phyloP scores from a whole-genome alignment of 805 yeast genomes.

The Cyberlindnera bimundalis region DNA sequence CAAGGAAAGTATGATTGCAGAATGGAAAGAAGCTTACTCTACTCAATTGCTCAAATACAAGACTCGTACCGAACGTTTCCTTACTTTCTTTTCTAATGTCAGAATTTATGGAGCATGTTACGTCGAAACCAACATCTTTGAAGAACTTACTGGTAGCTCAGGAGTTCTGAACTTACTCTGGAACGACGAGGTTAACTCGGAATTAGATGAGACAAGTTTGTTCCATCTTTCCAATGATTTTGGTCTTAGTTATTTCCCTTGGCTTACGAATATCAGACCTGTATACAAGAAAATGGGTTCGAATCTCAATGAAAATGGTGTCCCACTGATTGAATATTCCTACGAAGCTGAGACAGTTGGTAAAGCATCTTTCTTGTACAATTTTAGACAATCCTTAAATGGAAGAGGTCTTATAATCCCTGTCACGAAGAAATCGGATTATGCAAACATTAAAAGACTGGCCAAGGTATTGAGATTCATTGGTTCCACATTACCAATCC shows the following conservation, averaged over 20 bases:
- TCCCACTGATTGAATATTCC: constrained; percentile 24
- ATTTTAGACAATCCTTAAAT: constrained; percentile 24
- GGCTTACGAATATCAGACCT: constrained; percentile 37
- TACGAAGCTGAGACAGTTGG: constrained; percentile 7
- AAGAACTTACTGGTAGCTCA: constrained; percentile 5
- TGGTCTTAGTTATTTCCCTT: constrained; percentile 37
- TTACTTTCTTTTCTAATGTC: constrained; percentile 16
- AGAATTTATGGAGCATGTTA: constrained; percentile 25
- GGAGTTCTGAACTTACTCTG: constrained; percentile 7
- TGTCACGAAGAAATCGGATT: constrained; percentile 37
- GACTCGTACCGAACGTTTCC: constrained; percentile 7
- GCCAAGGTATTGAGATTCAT: constrained; percentile 41
- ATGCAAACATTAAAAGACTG: constrained; percentile 41
- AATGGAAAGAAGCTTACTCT: constrained; percentile 7
- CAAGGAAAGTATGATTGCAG: constrained; percentile 2
- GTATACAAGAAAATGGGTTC: constrained; percentile 29
- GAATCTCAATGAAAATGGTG: constrained; percentile 27
- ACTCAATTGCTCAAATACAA: constrained; percentile 1
- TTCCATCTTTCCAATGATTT: constrained; percentile 29
- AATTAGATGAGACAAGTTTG: constrained; percentile 4
- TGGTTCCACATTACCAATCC: constrained; percentile 36
- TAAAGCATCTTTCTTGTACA: constrained; percentile 30
- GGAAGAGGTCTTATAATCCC: constrained; percentile 57
- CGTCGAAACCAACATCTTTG: constrained; percentile 15
- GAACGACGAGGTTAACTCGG: constrained; percentile 11